Conservation (phyloP, 345 rosid genomes). For the Acer campestre region DNA sequence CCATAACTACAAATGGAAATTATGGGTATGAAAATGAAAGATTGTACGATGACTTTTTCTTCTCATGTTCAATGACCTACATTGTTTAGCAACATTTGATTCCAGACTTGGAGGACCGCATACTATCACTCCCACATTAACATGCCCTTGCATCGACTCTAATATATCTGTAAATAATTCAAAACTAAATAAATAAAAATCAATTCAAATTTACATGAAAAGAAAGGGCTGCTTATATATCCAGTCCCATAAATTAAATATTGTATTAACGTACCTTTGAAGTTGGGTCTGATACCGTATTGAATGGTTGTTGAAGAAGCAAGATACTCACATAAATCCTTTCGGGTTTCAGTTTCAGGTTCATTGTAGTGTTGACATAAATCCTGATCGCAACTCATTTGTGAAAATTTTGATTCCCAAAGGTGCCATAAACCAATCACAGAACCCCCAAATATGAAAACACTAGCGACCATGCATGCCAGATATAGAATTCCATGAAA, state of each 20-base stretch:
- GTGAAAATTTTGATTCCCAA: slow-evolving; percentile 29
- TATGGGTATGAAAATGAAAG: neutral
- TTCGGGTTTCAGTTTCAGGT: neutral
- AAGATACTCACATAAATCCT: neutral
- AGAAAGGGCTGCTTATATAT: no score
- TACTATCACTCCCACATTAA: neutral
- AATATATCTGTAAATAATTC: neutral
- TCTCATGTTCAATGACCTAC: no score
- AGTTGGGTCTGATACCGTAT: slow-evolving; percentile 49
- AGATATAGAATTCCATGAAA: slow-evolving; percentile 37
- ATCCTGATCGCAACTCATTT: slow-evolving; percentile 1
- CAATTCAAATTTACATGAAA: no score
- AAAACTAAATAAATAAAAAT: no score
- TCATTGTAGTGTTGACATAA: slow-evolving; percentile 11
- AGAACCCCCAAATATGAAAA: slow-evolving; percentile 39
- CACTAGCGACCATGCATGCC: slow-evolving; percentile 21
- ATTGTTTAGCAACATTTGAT: neutral
- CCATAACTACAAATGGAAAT: no score
- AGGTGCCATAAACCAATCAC: slow-evolving; percentile 43
- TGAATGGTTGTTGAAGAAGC: slow-evolving; percentile 21
- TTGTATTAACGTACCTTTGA: slow-evolving; percentile 33
- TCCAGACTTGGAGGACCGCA: neutral
- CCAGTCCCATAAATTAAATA: no score
- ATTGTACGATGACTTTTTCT: neutral
- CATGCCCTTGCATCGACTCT: neutral